These are phyloP conservation scores for Tulasnella sp. DNA, from an alignment of 768 basidiomycete genomes.

Conservation along the genomic window DNA sequence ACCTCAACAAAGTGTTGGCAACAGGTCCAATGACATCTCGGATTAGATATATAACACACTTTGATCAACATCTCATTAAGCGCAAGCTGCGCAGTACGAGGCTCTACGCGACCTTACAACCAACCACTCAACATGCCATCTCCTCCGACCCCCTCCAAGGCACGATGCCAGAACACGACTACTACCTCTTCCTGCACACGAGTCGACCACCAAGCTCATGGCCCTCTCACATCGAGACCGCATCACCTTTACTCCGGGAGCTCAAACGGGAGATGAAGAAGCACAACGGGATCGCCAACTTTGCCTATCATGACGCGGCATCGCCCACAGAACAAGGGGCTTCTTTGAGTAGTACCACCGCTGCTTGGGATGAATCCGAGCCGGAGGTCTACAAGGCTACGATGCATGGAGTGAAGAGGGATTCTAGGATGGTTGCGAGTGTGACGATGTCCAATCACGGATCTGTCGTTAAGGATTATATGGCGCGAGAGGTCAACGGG, in stretches of 20 bases:
- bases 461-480: slow-evolving; percentile 10
- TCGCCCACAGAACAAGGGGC: background rate
- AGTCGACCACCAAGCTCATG: slow-evolving; percentile 9
- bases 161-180: slow-evolving; percentile 3
- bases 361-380: background rate
- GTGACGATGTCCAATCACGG: background rate
- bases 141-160: slow-evolving; percentile 8
- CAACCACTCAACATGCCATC: background rate
- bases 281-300: background rate
- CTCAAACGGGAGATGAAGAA: slow-evolving; percentile 8
- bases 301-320: background rate
- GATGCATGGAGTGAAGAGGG: slow-evolving; percentile 17
- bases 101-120: no score
- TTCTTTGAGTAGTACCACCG: background rate
- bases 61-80: no score
- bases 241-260: slow-evolving; percentile 16
- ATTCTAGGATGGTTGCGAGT: background rate
- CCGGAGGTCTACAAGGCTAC: slow-evolving; percentile 20
- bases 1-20: no score
- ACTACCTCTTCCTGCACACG: slow-evolving; percentile 21
- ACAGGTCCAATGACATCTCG: no score
- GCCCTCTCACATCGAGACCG: slow-evolving; percentile 20
- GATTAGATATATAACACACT: no score
- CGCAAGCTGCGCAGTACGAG: no score
- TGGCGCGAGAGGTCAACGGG: background rate